Evolutionary conservation across 1,284 basidiomycete species (phyloP).

Genomic region (Ustilago nuda): DNA sequence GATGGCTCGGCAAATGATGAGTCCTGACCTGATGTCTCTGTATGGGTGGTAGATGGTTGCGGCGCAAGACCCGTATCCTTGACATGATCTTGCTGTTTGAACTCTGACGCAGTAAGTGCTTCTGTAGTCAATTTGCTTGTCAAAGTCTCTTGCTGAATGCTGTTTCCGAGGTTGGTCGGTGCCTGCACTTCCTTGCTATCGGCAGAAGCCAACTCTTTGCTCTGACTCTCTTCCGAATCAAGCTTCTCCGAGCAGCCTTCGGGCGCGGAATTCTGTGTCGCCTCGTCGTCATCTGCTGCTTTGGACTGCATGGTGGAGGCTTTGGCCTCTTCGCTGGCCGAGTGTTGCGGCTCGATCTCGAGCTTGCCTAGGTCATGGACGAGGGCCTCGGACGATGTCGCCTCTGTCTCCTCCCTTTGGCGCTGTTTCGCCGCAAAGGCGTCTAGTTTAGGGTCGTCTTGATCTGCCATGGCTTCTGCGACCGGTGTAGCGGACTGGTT

Average conservation of each 20-base stretch:
- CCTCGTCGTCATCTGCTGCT: background rate
- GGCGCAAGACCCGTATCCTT: background rate
- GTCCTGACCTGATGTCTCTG: background rate
- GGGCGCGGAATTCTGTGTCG: background rate
- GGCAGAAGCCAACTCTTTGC: background rate
- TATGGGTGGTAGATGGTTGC: background rate
- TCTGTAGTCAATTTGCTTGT: conserved; percentile 12
- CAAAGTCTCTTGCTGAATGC: background rate
- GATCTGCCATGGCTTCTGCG: background rate
- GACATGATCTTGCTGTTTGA: background rate
- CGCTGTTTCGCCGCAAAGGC: background rate
- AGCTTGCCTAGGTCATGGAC: conserved; percentile 17
- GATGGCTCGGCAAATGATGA: background rate
- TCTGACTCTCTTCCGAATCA: background rate
- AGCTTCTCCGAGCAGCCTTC: background rate
- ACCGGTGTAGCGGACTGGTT: background rate
- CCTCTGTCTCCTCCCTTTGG: background rate
- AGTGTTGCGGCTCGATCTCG: background rate
- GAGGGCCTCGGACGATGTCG: conserved; percentile 6
- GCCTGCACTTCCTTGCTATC: background rate
- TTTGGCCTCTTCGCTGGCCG: background rate
- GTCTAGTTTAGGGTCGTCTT: background rate
- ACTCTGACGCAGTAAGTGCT: background rate
- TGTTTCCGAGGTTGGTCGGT: background rate
- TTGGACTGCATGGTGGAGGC: background rate